A percentile compares a stretch with the other conserved stretches of the same genome.
These are phyloP conservation scores for Juncus effusus DNA, from an alignment of 176 grass and related monocot species.

Conservation along the genomic window DNA sequence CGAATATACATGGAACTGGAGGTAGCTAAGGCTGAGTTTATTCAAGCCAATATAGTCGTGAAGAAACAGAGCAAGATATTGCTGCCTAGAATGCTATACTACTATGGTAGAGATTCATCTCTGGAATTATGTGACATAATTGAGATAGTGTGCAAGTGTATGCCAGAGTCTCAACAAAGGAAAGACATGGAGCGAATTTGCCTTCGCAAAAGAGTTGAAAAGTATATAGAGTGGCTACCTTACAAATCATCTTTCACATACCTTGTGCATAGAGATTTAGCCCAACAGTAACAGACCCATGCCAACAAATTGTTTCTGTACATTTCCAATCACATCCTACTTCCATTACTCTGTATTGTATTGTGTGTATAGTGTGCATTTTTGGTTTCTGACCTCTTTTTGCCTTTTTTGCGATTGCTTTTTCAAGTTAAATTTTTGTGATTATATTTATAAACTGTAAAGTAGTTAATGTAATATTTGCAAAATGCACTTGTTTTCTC, in stretches of 20 bases:
- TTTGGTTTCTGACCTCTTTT: too few species aligned
- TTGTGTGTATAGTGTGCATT: conserved; percentile 8
- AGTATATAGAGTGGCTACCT: conserved; percentile 71
- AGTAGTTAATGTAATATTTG: too few species aligned
- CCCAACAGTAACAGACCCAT: conserved; percentile 25
- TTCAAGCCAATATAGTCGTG: conserved; percentile 57
- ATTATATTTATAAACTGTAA: too few species aligned
- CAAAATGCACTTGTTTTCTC: too few species aligned
- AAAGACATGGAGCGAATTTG: conserved; percentile 54
- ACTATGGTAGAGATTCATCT: conserved; percentile 69
- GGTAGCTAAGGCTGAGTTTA: conserved; percentile 66
- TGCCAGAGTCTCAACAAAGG: conserved; percentile 54
- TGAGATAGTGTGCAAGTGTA: conserved; percentile 62
- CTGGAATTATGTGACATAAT: conserved; percentile 56
- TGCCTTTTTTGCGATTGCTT: too few species aligned
- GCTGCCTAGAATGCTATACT: conserved; percentile 74
- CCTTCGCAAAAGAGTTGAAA: conserved; percentile 52
- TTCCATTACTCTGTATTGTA: conserved; percentile 4
- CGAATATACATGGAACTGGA: conserved; percentile 59
- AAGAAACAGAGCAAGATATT: conserved; percentile 60
- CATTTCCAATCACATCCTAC: conserved; percentile 11
- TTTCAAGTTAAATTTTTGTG: too few species aligned
- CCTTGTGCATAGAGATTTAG: conserved; percentile 75
- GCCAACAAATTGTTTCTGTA: conserved; percentile 3
- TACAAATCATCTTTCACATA: conserved; percentile 88